These are phyloP conservation scores for Dendryphion nanum DNA, from an alignment of 2,329 filamentous ascomycete species.

Conservation along the genomic window DNA sequence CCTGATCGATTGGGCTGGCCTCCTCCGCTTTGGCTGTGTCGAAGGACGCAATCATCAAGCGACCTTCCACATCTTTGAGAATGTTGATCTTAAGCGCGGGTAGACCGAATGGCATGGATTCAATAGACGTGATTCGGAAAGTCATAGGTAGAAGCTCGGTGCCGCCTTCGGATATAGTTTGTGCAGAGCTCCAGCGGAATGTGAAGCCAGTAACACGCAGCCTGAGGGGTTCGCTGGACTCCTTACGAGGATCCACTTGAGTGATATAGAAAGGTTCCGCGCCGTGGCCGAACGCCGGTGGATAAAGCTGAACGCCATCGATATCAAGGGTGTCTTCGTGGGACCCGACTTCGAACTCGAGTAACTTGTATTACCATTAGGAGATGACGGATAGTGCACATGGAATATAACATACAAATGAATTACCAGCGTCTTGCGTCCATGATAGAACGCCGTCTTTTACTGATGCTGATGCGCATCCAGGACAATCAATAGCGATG, in stretches of 20 bases:
- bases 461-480: constrained; percentile 28
- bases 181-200: constrained; percentile 33
- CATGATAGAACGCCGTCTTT: constrained; percentile 23
- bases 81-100: constrained; percentile 37
- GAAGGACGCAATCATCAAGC: constrained; percentile 40
- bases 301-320: constrained; percentile 39
- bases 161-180: constrained; percentile 36
- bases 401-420: constrained; percentile 31
- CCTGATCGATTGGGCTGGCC: constrained; percentile 15
- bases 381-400: constrained; percentile 4
- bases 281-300: constrained; percentile 31
- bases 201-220: constrained; percentile 37
- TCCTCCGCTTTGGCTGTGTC: constrained; percentile 20
- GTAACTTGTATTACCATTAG: constrained; percentile 26
- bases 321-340: constrained; percentile 31
- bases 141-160: constrained; percentile 40
- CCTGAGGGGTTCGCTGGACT: constrained; percentile 22
- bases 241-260: constrained; percentile 25
- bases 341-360: constrained; percentile 38
- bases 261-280: constrained; percentile 31
- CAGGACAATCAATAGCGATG: constrained; percentile 32
- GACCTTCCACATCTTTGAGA: constrained; percentile 36
- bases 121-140: constrained; percentile 35
- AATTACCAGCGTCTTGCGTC: constrained; percentile 31
- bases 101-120: constrained; percentile 27